Evolutionary conservation across 495 filamentous ascomycete species (phyloP), one percentile per base, ranked within the genome.

Genomic region (Trichoderma parareesei): DNA sequence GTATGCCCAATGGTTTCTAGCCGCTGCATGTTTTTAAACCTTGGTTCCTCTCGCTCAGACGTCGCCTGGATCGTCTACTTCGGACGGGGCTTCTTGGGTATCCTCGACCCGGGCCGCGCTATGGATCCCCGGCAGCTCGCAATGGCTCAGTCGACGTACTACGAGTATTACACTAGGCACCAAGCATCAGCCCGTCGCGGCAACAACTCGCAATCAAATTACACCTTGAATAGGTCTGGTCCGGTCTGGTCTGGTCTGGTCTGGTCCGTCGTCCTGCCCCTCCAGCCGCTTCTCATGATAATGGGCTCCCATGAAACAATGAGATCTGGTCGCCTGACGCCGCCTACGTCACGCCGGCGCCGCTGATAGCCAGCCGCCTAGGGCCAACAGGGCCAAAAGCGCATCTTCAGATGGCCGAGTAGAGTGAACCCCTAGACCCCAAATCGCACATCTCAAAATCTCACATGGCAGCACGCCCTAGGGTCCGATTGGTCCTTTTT

Each of bases 371-470:
- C 53, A 57, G 53, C 53, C 53, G 53, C 27, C 53, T 14, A 35
- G 11, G 9, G 37, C 49, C 20, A 57, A 57, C 27, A 27, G 27
- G 27, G 27, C 27, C 27, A 27, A 57, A 37, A 9, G 40, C 20
- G 49, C 53, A 35, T 57, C 53, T 57, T 57, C 53, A 57, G 53
- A 57, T 35, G 27, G 53, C 53, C 53, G 4, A 27, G 20, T 14
- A 57, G 53, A 48, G 53, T 8, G 53, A 35, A 14, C 53, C 27
- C 53, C 53, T 57, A 37, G 33, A 57, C 53, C 53, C 53, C 53
- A 57, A 57, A 35, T 57, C 53, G 16, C 53, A 14, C 53, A 38
- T 57, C 53, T 48, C 53, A 57, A 57, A 57, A 57, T 57, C 53
- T 57, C 53, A 57, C 53, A 57, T 57, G 53, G 53, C 53, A 57